Evolutionary conservation across 2,329 filamentous ascomycete species (phyloP).

Genomic region (Xylariaceae sp.): DNA sequence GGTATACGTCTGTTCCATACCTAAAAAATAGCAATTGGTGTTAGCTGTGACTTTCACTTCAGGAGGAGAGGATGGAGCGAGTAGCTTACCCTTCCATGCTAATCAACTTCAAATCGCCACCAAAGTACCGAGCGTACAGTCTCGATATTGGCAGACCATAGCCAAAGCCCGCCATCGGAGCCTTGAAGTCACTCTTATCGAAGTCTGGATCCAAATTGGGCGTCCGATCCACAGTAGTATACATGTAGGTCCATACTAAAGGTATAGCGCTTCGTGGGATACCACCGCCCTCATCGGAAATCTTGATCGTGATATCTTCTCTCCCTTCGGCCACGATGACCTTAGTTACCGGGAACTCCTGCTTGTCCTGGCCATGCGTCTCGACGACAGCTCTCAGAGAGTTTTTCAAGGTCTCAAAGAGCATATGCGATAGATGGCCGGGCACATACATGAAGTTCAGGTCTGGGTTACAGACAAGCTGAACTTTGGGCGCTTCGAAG

Average conservation of each 20-base stretch:
- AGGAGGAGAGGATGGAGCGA: not conserved
- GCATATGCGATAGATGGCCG: slow-evolving; percentile 98
- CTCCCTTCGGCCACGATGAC: slow-evolving; percentile 97
- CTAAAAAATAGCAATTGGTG: slow-evolving; percentile 39
- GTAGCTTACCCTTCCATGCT: slow-evolving; percentile 92
- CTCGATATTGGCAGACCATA: slow-evolving; percentile 93
- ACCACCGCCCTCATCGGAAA: slow-evolving; percentile 93
- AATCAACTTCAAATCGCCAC: slow-evolving; percentile 93
- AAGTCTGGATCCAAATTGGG: slow-evolving; percentile 95
- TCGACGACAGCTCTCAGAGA: slow-evolving; percentile 95
- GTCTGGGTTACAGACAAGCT: slow-evolving; percentile 90
- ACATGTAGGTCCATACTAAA: slow-evolving; percentile 99
- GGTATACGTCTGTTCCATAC: slow-evolving; percentile 97
- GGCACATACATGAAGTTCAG: slow-evolving; percentile 99
- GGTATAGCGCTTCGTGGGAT: slow-evolving; percentile 92
- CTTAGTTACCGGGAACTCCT: slow-evolving; percentile 94
- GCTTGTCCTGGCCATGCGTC: slow-evolving; percentile 88
- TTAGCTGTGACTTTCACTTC: not conserved
- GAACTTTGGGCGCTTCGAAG: slow-evolving; percentile 93
- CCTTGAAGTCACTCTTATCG: slow-evolving; percentile 98
- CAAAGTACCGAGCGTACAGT: slow-evolving; percentile 94
- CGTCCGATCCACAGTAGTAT: slow-evolving; percentile 95
- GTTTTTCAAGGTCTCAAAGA: slow-evolving; percentile 99
- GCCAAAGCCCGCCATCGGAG: slow-evolving; percentile 98
- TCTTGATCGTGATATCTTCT: slow-evolving; percentile 98